Base-by-base conservation (phyloP, 257 asterid species). In the Oldenlandia corymbosa region DNA sequence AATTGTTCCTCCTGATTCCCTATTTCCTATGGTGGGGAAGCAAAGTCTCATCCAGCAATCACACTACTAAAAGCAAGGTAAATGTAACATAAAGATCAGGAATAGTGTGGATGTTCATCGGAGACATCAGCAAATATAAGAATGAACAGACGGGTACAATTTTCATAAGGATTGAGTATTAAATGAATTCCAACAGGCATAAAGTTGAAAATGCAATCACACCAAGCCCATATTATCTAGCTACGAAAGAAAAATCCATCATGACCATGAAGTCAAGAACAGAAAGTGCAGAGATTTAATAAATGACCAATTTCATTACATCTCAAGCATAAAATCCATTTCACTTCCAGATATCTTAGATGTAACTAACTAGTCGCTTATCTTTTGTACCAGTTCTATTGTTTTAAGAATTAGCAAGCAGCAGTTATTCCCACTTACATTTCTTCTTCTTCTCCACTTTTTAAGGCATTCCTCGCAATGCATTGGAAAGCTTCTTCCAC, bases 401-500 rank as follows among this genome's bases (percentile, higher is more conserved):
- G 2, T 18, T 10, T 32, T 49, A 23, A 34, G 36, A 43, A 57
- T 13, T 48, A 23, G 37, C 18, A 18, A 27, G 46, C 20, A 49
- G 17, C 7, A 24, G 6, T n/a, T 24, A 23, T 48, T 50, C 18
- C 1, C 34, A 76, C 99, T 87, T 68, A 93, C 99, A 90, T 81
- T 77, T 93, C 99, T 67, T 93, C 97, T 67, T 93, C 99, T 75
- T 90, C 96, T 46, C 87, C 99, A 21, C 79, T 93, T 79, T 88
- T 81, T 52, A 90, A 78, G 65, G 99, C 99, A 83, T 90, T 84
- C 73, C 81, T 87, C 24, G 96, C 96, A 73, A 93, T 90, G 75
- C 92, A 89, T 73, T 85, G 94, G 79, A 93, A 93, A 69, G 99
- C 97, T 75, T 85, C 99, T 58, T 93, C 99, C n/a, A 90, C 97